Evolutionary conservation across 106 monocot species (phyloP).

Genomic region (Dendrobium catenatum): DNA sequence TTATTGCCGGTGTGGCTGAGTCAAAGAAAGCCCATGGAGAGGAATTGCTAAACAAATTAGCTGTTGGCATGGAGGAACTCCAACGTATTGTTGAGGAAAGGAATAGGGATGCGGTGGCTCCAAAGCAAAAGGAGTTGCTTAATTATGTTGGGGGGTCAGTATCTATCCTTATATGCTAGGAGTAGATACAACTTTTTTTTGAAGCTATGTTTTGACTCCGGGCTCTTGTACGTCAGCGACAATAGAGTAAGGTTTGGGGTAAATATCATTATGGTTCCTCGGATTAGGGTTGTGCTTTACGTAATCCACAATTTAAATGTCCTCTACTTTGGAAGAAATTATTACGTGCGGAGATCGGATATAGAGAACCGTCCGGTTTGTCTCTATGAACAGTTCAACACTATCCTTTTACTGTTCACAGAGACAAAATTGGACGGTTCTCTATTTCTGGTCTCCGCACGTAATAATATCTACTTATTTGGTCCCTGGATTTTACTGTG

Average conservation of each 20-base stretch:
- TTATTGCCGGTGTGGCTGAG: constrained; percentile 66
- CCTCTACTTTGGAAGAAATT: no score
- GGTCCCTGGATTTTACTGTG: no score
- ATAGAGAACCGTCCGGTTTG: no score
- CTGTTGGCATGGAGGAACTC: constrained; percentile 69
- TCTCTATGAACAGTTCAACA: no score
- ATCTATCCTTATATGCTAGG: neutral
- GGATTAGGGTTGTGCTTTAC: no score
- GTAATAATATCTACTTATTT: no score
- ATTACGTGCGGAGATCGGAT: no score
- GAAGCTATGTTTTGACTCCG: neutral
- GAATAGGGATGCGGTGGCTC: constrained; percentile 69
- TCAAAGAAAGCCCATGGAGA: constrained; percentile 70
- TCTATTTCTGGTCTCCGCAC: no score
- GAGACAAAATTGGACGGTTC: no score
- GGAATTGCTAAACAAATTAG: constrained; percentile 68
- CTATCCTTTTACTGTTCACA: no score
- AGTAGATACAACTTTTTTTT: neutral
- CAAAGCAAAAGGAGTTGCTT: constrained; percentile 92
- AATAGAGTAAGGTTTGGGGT: neutral
- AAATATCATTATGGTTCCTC: no score
- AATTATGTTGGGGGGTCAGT: constrained; percentile 90
- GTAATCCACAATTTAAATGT: no score
- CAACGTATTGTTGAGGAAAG: constrained; percentile 73
- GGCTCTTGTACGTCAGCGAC: neutral